Evolutionary conservation across 192 early-diverging fungal genomes (phyloP).

Genomic region (Neocallimastix lanati): DNA sequence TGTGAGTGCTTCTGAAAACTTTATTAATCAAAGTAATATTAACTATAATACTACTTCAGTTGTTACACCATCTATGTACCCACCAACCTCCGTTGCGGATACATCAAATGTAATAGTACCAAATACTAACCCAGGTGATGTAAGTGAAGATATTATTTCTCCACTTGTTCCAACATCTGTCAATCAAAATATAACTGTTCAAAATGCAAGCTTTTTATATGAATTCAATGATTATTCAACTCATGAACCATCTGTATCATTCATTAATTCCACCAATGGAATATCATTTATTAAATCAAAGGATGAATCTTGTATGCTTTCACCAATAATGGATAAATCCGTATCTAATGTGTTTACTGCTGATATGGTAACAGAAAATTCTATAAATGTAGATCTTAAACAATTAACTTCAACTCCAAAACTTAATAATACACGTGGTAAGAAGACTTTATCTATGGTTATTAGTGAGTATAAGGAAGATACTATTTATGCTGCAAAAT

Average conservation of each 20-base stretch:
- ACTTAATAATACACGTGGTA: neutral
- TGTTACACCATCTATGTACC: neutral
- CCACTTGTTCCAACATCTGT: neutral
- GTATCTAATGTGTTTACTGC: neutral
- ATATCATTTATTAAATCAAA: neutral
- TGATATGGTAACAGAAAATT: neutral
- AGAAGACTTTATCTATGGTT: neutral
- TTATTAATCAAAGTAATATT: neutral
- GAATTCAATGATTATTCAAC: neutral
- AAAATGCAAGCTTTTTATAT: neutral
- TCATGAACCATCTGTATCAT: neutral
- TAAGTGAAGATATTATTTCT: neutral
- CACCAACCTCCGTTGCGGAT: too few species aligned
- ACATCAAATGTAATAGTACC: neutral
- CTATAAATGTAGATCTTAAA: neutral
- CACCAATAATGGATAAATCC: neutral
- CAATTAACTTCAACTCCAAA: neutral
- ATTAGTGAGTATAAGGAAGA: neutral
- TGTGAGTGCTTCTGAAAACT: neutral
- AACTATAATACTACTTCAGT: neutral
- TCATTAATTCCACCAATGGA: neutral
- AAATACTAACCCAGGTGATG: neutral
- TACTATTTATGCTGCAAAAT: neutral
- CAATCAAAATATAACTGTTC: neutral
- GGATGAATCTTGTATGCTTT: neutral